Conservation (phyloP, 306 rosid species). For the Vicia faba region DNA sequence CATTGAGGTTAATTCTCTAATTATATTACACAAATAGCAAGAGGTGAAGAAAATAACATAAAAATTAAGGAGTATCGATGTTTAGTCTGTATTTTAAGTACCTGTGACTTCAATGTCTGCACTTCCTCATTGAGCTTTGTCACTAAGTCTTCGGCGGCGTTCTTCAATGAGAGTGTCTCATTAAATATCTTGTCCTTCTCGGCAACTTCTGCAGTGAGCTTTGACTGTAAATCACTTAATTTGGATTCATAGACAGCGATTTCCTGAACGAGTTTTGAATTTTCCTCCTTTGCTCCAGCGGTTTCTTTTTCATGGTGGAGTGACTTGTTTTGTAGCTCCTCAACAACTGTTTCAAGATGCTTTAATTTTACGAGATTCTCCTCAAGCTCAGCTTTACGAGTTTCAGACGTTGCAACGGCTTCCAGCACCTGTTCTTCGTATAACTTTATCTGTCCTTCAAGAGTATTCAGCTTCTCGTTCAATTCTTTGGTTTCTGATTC, state of each 20-base stretch:
- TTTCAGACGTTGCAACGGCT: constrained; percentile 48
- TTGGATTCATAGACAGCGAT: constrained; percentile 58
- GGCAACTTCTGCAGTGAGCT: constrained; percentile 47
- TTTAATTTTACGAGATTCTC: constrained; percentile 62
- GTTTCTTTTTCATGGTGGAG: constrained; percentile 61
- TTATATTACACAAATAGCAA: constrained; percentile 4
- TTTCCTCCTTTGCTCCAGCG: constrained; percentile 57
- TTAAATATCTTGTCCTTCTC: constrained; percentile 65
- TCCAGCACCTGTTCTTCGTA: constrained; percentile 55
- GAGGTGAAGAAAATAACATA: neutral
- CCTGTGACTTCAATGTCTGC: constrained; percentile 82
- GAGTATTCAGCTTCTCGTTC: constrained; percentile 57
- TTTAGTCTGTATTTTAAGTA: constrained; percentile 29
- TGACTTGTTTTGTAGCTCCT: constrained; percentile 63
- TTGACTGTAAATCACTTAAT: constrained; percentile 58
- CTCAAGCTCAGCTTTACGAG: constrained; percentile 57
- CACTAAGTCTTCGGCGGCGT: constrained; percentile 56
- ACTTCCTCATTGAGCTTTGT: constrained; percentile 63
- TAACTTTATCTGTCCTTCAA: constrained; percentile 57
- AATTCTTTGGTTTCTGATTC: constrained; percentile 78
- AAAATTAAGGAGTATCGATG: constrained; percentile 1
- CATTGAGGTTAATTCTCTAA: constrained; percentile 25
- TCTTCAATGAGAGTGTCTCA: constrained; percentile 51
- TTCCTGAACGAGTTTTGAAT: constrained; percentile 63
- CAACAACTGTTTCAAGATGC: constrained; percentile 61